Base-by-base conservation (phyloP, 495 filamentous ascomycete species). In the Polyplosphaeria fusca region DNA sequence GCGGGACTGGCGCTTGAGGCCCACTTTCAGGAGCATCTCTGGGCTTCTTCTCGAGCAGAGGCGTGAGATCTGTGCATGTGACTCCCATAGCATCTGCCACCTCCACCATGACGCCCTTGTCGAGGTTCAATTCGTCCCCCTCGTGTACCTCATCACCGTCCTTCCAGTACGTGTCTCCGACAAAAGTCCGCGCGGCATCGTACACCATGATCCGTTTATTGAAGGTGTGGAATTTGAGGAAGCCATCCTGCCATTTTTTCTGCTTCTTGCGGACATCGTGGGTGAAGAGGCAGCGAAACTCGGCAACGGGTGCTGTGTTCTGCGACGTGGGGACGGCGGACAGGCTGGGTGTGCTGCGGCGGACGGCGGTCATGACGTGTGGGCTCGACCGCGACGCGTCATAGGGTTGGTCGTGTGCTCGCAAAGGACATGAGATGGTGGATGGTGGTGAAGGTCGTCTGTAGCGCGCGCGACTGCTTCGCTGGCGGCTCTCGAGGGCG, bases 181-280 rank as follows among this genome's bases (percentile, higher is more conserved):
- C 77, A 58, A 84, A 88, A 69, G 93, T 88, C 0, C 88, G 80
- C 16, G 77, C 73, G 14, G 83, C 82, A 67, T 96, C 91, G 63
- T 92, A 92, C 19, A 93, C 87, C 91, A 96, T 95, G 35, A 90
- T 74, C 3, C 91, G 83, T 61, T 85, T 88, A 72, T 96, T 96
- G 77, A 94, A 94, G 1, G 87, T 87, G 68, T 96, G 91, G 66
- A 83, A 95, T 47, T 85, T 82, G 26, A 95, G 78, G 41, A 84
- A 82, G 38, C 91, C 91, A 85, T 96, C 91, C 61, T 92, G 88
- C 91, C 91, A 96, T 42, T 87, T 75, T 71, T 96, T 96, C 47
- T 86, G 82, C 71, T 96, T 96, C 46, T 87, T 81, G 7, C 84
- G 82, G 46, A 95, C 68, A 66, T 96, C 91, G 59, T 85, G 80